These are phyloP conservation scores for Hypoxylon sp. DNA, from an alignment of 2,329 filamentous ascomycete genomes.

Conservation along the genomic window DNA sequence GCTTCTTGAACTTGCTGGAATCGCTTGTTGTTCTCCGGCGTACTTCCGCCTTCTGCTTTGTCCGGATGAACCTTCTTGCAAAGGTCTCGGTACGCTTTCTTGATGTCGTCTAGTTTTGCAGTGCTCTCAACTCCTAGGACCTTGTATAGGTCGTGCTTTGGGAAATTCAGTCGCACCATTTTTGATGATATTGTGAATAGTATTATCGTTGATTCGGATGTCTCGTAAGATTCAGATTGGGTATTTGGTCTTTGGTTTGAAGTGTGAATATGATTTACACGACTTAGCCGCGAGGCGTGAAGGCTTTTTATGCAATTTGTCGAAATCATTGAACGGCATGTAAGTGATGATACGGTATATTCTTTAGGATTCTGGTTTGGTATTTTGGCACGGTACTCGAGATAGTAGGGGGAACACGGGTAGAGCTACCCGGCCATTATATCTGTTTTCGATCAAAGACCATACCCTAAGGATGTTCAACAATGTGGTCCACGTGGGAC, in stretches of 20 bases:
- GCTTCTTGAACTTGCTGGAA: slow-evolving; percentile 34
- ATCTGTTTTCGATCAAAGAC: slow-evolving; percentile 3
- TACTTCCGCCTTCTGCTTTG: slow-evolving; percentile 39
- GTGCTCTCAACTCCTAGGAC: slow-evolving; percentile 28
- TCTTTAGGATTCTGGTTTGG: slow-evolving; percentile 6
- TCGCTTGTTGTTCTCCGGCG: slow-evolving; percentile 29
- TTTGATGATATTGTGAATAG: slow-evolving; percentile 2
- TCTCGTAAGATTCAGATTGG: slow-evolving; percentile 1
- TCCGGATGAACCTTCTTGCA: slow-evolving; percentile 38
- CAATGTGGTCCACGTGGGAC: slow-evolving; percentile 33
- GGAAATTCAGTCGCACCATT: slow-evolving; percentile 33
- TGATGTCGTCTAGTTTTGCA: slow-evolving; percentile 36
- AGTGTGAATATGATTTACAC: slow-evolving; percentile 3
- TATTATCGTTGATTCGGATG: not conserved
- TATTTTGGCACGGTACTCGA: slow-evolving; percentile 11
- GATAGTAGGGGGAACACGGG: slow-evolving; percentile 1
- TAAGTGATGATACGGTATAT: slow-evolving; percentile 1
- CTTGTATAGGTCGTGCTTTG: slow-evolving; percentile 37
- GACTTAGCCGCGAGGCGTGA: not conserved
- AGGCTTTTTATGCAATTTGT: slow-evolving; percentile 1
- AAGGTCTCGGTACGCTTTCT: slow-evolving; percentile 36
- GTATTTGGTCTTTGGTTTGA: slow-evolving; percentile 17
- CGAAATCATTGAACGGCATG: slow-evolving; percentile 9
- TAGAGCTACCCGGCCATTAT: slow-evolving; percentile 14
- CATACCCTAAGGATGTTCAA: not conserved